Evolutionary conservation across 805 yeast genomes (phyloP).

Genomic region (Metschnikowia reukaufii): DNA sequence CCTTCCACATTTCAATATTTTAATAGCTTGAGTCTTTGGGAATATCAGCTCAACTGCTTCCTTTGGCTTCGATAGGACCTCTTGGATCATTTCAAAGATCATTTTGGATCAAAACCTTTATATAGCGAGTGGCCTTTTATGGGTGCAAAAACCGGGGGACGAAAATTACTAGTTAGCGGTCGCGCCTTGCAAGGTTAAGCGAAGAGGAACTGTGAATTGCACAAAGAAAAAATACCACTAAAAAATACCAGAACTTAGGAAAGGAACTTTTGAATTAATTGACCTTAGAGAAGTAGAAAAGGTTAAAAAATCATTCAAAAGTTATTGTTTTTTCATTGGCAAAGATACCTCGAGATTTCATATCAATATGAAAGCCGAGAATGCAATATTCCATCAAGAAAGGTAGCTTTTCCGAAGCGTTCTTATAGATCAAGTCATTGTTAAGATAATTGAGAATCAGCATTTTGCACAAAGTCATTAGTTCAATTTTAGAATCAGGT

Average conservation of each 20-base stretch:
- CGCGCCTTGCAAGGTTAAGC: too few relatives aligned
- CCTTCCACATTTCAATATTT: slow-evolving; percentile 53
- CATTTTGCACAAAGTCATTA: not conserved
- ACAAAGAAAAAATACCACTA: too few relatives aligned
- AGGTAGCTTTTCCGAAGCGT: not conserved
- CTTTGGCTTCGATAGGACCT: not conserved
- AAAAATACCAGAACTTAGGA: too few relatives aligned
- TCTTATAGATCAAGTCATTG: not conserved
- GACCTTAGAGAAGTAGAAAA: too few relatives aligned
- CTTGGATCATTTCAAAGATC: not conserved
- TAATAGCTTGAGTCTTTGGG: slow-evolving; percentile 19
- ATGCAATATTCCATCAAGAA: not conserved
- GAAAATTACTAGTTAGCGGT: not conserved
- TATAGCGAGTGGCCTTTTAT: not conserved
- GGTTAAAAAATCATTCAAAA: too few relatives aligned
- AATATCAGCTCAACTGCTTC: not conserved
- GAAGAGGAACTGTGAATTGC: too few relatives aligned
- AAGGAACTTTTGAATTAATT: too few relatives aligned
- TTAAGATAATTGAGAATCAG: not conserved
- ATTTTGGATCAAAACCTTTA: not conserved
- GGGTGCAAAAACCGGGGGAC: slow-evolving; percentile 15
- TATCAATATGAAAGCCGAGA: not conserved
- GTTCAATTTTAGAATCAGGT: not conserved
- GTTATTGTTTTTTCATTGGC: not conserved
- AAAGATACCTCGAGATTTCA: not conserved